Evolutionary conservation across 2,329 filamentous ascomycete genomes (phyloP).

Genomic region (Nakataea oryzae): DNA sequence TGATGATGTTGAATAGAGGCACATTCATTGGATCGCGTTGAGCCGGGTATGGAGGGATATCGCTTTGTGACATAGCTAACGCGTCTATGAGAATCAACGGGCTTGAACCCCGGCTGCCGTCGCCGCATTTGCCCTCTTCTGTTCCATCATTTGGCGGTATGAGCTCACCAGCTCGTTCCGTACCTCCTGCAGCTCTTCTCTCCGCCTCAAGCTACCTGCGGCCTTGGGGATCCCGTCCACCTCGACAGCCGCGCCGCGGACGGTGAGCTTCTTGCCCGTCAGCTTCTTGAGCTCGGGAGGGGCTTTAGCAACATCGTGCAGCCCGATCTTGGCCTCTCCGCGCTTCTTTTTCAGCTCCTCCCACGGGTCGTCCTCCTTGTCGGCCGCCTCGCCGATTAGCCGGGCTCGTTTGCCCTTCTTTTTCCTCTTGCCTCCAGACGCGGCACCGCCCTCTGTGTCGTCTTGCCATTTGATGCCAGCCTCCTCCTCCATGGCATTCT

Average conservation of each 20-base stretch:
- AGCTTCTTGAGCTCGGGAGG: conserved; percentile 63
- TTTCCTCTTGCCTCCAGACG: conserved; percentile 32
- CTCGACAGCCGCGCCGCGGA: conserved; percentile 52
- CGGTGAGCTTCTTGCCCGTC: conserved; percentile 53
- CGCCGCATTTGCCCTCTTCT: conserved; percentile 22
- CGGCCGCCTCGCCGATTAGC: conserved; percentile 29
- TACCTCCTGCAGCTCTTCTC: conserved; percentile 63
- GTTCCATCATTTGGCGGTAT: conserved; percentile 61
- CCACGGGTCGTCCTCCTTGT: conserved; percentile 61
- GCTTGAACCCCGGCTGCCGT: background rate
- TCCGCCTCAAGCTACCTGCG: conserved; percentile 59
- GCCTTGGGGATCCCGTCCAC: conserved; percentile 59
- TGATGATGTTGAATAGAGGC: too few relatives aligned
- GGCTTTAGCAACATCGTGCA: conserved; percentile 57
- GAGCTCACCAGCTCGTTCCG: conserved; percentile 61
- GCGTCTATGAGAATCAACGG: background rate
- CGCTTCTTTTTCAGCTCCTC: conserved; percentile 58
- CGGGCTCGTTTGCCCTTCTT: conserved; percentile 29
- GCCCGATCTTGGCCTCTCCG: conserved; percentile 39
- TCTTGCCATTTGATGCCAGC: conserved; percentile 35
- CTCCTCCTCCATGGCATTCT: conserved; percentile 49
- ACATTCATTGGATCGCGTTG: too few relatives aligned
- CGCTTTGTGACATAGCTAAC: too few relatives aligned
- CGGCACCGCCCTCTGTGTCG: conserved; percentile 15
- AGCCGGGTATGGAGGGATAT: too few relatives aligned